Percentiles rank a stretch among this genome's conserved stretches.
Evolutionary conservation across 2,329 filamentous ascomycete species (phyloP).

Genomic region (Magnaporthiopsis rhizophila): DNA sequence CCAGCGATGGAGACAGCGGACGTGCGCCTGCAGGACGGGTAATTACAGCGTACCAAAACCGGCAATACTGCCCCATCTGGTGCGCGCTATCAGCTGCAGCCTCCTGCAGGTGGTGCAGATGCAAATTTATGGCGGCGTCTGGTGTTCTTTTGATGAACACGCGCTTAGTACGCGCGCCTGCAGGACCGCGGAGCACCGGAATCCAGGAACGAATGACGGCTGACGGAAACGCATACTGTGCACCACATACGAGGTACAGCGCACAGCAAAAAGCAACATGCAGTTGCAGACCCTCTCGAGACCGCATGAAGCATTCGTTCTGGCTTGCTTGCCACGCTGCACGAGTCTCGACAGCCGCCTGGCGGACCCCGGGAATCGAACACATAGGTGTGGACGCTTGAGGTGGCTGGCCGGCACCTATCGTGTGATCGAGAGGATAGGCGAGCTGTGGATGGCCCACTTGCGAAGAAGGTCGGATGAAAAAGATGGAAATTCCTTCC

Average conservation of each 20-base stretch:
- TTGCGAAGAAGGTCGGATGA: no score
- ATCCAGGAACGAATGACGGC: neutral
- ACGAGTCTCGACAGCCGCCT: slow-evolving; percentile 3
- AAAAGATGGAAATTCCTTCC: neutral
- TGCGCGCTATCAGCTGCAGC: neutral
- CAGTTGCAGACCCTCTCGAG: neutral
- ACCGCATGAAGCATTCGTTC: neutral
- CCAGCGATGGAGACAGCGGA: neutral
- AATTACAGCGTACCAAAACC: neutral
- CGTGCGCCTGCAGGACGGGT: neutral
- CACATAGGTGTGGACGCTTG: neutral
- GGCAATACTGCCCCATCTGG: neutral
- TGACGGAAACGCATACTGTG: neutral
- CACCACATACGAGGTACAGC: neutral
- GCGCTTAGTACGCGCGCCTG: neutral
- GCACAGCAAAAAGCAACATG: neutral
- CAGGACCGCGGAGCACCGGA: neutral
- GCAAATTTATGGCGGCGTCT: neutral
- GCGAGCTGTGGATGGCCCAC: neutral
- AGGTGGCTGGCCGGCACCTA: neutral
- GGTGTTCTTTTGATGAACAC: neutral
- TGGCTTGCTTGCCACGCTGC: neutral
- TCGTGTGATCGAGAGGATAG: neutral
- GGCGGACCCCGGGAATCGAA: neutral
- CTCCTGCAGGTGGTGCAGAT: neutral